Percentiles rank a stretch among this genome's conserved stretches.
These are phyloP conservation scores for Claviceps spartinae DNA, from an alignment of 2,329 filamentous ascomycete genomes.

Conservation along the genomic window DNA sequence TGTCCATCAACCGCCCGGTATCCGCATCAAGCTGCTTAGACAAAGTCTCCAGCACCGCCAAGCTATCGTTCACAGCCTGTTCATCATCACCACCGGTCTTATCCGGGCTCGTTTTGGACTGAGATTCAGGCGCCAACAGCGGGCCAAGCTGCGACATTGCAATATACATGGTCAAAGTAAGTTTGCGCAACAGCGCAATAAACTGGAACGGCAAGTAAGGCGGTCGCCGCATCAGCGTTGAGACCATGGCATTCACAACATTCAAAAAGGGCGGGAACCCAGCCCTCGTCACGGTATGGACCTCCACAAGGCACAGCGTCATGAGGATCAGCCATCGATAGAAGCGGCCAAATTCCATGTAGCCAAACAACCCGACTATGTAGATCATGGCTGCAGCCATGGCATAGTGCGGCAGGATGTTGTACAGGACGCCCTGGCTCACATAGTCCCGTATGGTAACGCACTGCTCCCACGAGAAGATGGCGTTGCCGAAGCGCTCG, in stretches of 20 bases:
- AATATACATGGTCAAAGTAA: conserved; percentile 68
- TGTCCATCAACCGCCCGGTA: conserved; percentile 51
- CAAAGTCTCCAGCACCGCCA: conserved; percentile 53
- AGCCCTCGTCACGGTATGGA: conserved; percentile 42
- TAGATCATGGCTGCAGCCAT: conserved; percentile 44
- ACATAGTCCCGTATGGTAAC: conserved; percentile 62
- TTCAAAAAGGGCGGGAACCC: conserved; percentile 32
- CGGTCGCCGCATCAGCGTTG: conserved; percentile 29
- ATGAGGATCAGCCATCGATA: conserved; percentile 49
- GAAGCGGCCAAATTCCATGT: conserved; percentile 53
- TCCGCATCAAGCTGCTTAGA: conserved; percentile 53
- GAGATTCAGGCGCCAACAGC: conserved; percentile 34
- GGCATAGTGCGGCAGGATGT: conserved; percentile 47
- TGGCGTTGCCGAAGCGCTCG: conserved; percentile 69
- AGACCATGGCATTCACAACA: conserved; percentile 31
- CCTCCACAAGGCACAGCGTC: conserved; percentile 41
- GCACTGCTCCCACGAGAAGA: conserved; percentile 52
- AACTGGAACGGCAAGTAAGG: conserved; percentile 78
- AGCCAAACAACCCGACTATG: conserved; percentile 48
- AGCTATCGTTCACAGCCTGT: conserved; percentile 24
- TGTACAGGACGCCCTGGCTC: conserved; percentile 45
- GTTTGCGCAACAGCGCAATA: conserved; percentile 59
- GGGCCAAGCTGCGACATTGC: conserved; percentile 72
- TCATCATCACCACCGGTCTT: conserved; percentile 29
- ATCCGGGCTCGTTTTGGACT: conserved; percentile 14